Percentiles rank a stretch among this genome's conserved stretches.
Evolutionary conservation across 2,329 filamentous ascomycete species (phyloP).

Genomic region (Nigrospora sphaerica): DNA sequence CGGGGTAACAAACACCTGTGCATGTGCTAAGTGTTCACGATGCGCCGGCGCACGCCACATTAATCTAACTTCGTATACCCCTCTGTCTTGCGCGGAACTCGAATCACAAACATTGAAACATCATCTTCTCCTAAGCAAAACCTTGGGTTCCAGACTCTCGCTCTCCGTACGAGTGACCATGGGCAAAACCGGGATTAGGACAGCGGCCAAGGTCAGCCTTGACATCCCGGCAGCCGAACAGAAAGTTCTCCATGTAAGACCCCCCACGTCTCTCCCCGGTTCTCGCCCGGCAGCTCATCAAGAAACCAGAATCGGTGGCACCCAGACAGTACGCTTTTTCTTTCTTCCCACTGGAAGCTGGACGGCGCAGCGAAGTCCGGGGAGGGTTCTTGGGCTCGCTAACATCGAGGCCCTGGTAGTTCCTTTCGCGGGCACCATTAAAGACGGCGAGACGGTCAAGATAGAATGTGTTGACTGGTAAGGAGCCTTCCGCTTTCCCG

Average conservation of each 20-base stretch:
- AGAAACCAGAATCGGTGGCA: conserved; percentile 76
- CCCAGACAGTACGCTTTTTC: conserved; percentile 60
- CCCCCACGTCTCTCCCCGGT: conserved; percentile 1
- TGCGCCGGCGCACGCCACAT: no score
- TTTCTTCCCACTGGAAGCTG: no score
- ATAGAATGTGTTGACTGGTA: conserved; percentile 85
- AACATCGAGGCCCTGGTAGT: conserved; percentile 39
- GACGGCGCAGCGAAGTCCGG: no score
- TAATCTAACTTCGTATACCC: no score
- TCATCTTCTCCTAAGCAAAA: no score
- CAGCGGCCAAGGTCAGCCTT: conserved; percentile 65
- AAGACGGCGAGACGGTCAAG: conserved; percentile 81
- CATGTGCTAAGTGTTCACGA: no score
- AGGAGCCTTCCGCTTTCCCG: background rate
- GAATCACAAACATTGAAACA: no score
- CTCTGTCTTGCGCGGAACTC: no score
- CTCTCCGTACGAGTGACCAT: conserved; percentile 12
- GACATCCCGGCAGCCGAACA: conserved; percentile 67
- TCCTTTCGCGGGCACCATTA: conserved; percentile 64
- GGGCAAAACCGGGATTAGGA: conserved; percentile 51
- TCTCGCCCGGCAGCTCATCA: background rate
- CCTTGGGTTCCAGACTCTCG: no score
- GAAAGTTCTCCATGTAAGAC: conserved; percentile 59
- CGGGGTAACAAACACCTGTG: no score
- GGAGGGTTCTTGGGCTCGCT: no score